Evolutionary conservation across 1,139 yeast species (phyloP), one percentile per base, ranked within the genome.

Genomic region (Entelexis sorbosivorans): DNA sequence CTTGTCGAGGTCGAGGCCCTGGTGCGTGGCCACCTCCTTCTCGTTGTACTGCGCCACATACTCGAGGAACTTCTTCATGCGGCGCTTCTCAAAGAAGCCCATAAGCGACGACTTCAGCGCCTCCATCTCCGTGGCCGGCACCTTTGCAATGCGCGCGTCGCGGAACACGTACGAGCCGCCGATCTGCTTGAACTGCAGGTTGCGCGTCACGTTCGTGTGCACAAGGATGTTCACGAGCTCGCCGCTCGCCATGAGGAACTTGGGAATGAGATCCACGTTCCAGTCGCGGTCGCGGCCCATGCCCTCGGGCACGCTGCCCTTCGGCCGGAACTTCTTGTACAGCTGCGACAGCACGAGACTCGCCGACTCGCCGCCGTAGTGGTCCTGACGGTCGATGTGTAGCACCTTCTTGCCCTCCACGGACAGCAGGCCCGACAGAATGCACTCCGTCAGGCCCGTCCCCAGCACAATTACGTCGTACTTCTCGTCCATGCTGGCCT

Each of bases 211-310:
- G 62, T 89, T 91, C 26, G 98, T 91, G 67, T 89, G 96, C 36
- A 85, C 91, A 63, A 91, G 77, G 61, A 91, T 93, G 68, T 89
- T 89, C 61, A 97, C 89, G 70, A 91, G 77, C 66, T 91, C 99
- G 39, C 99, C 99, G 63, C 88, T 87, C 53, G 97, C 93, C 98
- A 91, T 93, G 62, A 93, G 74, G 62, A 91, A 91, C 72, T 91
- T 91, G 48, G 99, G 99, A 63, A 91, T 88, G 71, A 91, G 75
- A 66, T 91, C 99, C 52, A 91, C 89, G 68, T 94, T 88, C 97
- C 98, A 91, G 68, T 91, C 98, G 59, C 98, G 78, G 64, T 88
- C 96, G 61, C 94, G 79, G 47, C 98, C 98, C 54, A 81, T 76
- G 58, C 78, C 72, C 56, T 81, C 85, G 19, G 93, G 87, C 56